Conservation (phyloP, 75 land plant genomes). For the Picea sitchensis region DNA sequence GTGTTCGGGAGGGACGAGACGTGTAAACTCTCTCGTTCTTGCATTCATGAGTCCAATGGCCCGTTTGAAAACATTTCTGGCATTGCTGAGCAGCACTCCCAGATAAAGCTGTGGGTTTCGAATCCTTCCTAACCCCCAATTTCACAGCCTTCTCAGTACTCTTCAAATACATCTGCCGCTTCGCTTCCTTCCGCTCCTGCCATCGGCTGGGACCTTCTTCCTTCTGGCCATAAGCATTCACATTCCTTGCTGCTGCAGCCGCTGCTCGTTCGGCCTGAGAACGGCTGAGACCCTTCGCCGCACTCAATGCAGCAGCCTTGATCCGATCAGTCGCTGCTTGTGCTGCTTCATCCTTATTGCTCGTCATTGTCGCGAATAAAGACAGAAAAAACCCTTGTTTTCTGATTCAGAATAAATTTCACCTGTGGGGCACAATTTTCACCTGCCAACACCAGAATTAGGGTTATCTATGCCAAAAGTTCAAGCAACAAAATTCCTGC, state of each 20-base stretch:
- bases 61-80: conserved; percentile 82
- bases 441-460: too few relatives aligned
- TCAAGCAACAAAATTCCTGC: too few relatives aligned
- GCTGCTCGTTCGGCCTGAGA: conserved; percentile 89
- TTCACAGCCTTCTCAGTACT: conserved; percentile 88
- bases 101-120: conserved; percentile 24
- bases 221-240: conserved; percentile 94
- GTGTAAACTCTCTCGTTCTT: conserved; percentile 87
- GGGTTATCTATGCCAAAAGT: too few relatives aligned
- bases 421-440: too few relatives aligned
- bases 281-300: conserved; percentile 85
- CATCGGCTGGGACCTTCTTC: conserved; percentile 95
- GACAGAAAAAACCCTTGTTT: too few relatives aligned
- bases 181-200: conserved; percentile 94
- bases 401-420: too few relatives aligned
- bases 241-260: conserved; percentile 75
- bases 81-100: conserved; percentile 57
- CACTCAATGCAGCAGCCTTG: conserved; percentile 71
- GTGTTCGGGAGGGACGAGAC: conserved; percentile 75
- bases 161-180: conserved; percentile 94
- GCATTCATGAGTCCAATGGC: conserved; percentile 93
- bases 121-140: conserved; percentile 74
- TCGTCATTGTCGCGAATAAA: too few relatives aligned
- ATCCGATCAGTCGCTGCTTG: conserved; percentile 77
- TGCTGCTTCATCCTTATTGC: conserved; percentile 29